A percentile compares a stretch with the other conserved stretches of the same genome.
These are phyloP conservation scores for Trypanosoma lewisi DNA, from an alignment of 208 protist species.

Conservation along the genomic window DNA sequence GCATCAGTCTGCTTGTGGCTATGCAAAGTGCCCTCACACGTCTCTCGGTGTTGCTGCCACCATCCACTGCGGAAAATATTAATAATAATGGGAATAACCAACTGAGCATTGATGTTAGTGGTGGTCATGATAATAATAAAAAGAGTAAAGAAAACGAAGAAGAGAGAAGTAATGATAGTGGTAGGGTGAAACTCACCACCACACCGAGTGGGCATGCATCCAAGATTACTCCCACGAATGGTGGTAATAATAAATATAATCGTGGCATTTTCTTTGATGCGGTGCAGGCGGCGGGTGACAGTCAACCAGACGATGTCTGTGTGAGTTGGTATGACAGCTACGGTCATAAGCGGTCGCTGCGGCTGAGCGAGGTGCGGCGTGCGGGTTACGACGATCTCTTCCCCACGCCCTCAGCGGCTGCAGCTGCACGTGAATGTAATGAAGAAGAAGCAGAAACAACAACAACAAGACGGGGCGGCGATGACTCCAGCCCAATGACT, in stretches of 20 bases:
- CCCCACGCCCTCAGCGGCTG: conserved; percentile 24
- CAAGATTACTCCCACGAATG: not conserved
- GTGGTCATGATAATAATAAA: not conserved
- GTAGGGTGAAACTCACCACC: no score
- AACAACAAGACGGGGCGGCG: not conserved
- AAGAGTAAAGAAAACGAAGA: not conserved
- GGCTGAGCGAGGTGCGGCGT: conserved; percentile 25
- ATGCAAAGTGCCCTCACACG: conserved; percentile 34
- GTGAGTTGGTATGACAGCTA: conserved; percentile 30
- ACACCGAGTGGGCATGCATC: not conserved
- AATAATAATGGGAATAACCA: not conserved
- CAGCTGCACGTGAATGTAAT: not conserved
- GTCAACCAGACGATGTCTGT: conserved; percentile 3
- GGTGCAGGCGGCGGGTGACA: conserved; percentile 8
- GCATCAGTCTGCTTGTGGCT: conserved; percentile 62
- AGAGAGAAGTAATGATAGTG: not conserved
- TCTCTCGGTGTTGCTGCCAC: conserved; percentile 21
- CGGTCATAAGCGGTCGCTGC: conserved; percentile 24
- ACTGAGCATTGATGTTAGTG: not conserved
- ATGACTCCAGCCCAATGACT: not conserved
- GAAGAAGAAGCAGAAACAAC: not conserved
- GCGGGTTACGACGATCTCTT: conserved; percentile 43
- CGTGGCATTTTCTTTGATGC: conserved; percentile 1
- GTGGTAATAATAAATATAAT: not conserved
- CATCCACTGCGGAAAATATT: not conserved